These are phyloP conservation scores for Ceratocystis lukuohia DNA, from an alignment of 2,329 filamentous ascomycete genomes.

Conservation along the genomic window DNA sequence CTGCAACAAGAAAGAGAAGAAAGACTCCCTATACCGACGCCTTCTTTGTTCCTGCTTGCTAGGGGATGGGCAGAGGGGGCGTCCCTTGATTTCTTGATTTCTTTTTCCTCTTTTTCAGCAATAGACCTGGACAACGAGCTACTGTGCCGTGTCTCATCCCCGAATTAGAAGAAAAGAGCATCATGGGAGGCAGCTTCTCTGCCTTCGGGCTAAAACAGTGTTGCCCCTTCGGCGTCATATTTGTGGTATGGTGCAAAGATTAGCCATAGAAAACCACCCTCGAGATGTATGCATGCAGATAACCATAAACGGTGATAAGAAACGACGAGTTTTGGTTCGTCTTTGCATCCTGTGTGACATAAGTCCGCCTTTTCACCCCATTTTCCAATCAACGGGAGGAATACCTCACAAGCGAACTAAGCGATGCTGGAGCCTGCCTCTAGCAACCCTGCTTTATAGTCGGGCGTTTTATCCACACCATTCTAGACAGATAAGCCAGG, in stretches of 20 bases:
- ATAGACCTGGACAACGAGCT: not conserved
- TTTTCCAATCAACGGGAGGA: too few species aligned
- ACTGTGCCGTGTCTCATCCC: not conserved
- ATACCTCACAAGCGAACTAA: too few species aligned
- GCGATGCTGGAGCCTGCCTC: not conserved
- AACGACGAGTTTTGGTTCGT: not conserved
- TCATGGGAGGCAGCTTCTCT: not conserved
- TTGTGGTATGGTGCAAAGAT: not conserved
- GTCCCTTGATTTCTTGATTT: not conserved
- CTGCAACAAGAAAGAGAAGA: not conserved
- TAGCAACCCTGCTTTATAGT: not conserved
- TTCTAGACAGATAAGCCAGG: not conserved
- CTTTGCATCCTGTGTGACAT: not conserved
- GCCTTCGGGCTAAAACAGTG: not conserved
- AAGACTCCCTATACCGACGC: not conserved
- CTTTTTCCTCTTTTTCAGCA: not conserved
- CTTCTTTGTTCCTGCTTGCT: not conserved
- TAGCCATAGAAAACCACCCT: not conserved
- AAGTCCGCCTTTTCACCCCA: not conserved
- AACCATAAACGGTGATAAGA: too few species aligned
- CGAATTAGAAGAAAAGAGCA: not conserved
- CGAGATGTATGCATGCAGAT: not conserved
- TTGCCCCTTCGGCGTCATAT: not conserved
- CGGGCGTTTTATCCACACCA: not conserved
- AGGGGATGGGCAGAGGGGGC: too few species aligned